phyloP scores from a whole-genome alignment of 192 early-diverging fungal species.

The Backusella tuberculispora region DNA sequence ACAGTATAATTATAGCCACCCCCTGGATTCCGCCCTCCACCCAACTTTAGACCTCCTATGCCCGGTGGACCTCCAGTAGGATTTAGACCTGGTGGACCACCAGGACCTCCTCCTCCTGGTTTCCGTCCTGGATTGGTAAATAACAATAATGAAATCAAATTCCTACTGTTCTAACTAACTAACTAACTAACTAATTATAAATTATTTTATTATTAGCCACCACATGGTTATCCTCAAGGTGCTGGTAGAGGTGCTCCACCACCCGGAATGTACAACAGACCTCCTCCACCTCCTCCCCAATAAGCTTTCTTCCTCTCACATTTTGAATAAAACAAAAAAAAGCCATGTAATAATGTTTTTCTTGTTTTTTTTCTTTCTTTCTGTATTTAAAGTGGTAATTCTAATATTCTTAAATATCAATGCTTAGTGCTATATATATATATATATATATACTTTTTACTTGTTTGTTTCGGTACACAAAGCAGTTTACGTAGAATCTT shows the following conservation, averaged over 20 bases:
- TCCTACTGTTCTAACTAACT: not conserved
- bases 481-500: too few species aligned
- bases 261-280: constrained; percentile 40
- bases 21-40: constrained; percentile 64
- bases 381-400: not conserved
- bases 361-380: not conserved
- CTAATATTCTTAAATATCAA: not conserved
- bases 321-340: constrained; percentile 9
- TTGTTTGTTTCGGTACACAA: not conserved
- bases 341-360: constrained; percentile 4
- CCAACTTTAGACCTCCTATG: constrained; percentile 54
- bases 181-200: not conserved
- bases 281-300: constrained; percentile 31
- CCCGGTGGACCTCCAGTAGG: constrained; percentile 66
- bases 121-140: constrained; percentile 51
- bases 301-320: not conserved
- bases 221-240: constrained; percentile 43
- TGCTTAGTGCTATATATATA: not conserved
- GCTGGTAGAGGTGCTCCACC: constrained; percentile 44
- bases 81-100: constrained; percentile 52
- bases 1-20: constrained; percentile 64
- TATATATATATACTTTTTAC: too few species aligned
- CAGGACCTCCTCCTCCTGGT: constrained; percentile 56
- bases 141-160: not conserved
- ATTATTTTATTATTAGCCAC: constrained; percentile 19